phyloP scores from a whole-genome alignment of 2,329 filamentous ascomycete genomes.

The Pyrenophora teres region DNA sequence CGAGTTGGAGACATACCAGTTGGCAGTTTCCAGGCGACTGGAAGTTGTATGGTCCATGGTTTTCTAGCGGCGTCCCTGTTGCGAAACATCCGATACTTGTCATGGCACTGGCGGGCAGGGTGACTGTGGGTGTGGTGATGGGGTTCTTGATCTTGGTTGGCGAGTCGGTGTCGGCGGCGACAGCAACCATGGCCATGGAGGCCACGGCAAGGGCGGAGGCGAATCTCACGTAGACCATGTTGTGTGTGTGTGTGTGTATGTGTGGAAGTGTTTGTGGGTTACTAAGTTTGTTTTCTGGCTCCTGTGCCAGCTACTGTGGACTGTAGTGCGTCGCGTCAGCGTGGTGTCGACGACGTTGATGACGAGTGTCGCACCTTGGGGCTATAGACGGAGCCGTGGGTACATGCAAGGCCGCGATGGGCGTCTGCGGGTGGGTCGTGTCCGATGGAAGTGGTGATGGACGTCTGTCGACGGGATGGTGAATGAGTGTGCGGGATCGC shows the following conservation, averaged over 20 bases:
- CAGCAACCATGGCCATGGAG: slow-evolving; percentile 35
- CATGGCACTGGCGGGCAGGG: slow-evolving; percentile 33
- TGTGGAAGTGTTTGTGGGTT: slow-evolving; percentile 2
- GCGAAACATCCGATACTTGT: slow-evolving; percentile 58
- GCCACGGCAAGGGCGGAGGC: slow-evolving; percentile 40
- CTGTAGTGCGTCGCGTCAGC: slow-evolving; percentile 28
- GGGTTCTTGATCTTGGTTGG: slow-evolving; percentile 23
- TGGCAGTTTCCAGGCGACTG: slow-evolving; percentile 63
- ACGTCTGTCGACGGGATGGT: background rate
- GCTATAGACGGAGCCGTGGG: slow-evolving; percentile 23
- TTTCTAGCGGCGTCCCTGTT: slow-evolving; percentile 52
- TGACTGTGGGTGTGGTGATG: slow-evolving; percentile 42
- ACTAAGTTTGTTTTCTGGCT: slow-evolving; percentile 16
- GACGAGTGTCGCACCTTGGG: slow-evolving; percentile 28
- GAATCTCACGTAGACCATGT: slow-evolving; percentile 43
- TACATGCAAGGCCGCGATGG: slow-evolving; percentile 30
- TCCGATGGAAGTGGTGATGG: slow-evolving; percentile 7
- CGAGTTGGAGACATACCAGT: slow-evolving; percentile 52
- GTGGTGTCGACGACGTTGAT: slow-evolving; percentile 8
- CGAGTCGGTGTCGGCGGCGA: slow-evolving; percentile 24
- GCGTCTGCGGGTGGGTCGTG: slow-evolving; percentile 5
- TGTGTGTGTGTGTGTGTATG: slow-evolving; percentile 8
- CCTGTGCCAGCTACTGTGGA: slow-evolving; percentile 27
- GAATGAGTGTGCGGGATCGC: background rate
- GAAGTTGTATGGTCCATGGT: slow-evolving; percentile 56